phyloP scores from a whole-genome alignment of 2,329 filamentous ascomycete species.

The Apiospora arundinis region DNA sequence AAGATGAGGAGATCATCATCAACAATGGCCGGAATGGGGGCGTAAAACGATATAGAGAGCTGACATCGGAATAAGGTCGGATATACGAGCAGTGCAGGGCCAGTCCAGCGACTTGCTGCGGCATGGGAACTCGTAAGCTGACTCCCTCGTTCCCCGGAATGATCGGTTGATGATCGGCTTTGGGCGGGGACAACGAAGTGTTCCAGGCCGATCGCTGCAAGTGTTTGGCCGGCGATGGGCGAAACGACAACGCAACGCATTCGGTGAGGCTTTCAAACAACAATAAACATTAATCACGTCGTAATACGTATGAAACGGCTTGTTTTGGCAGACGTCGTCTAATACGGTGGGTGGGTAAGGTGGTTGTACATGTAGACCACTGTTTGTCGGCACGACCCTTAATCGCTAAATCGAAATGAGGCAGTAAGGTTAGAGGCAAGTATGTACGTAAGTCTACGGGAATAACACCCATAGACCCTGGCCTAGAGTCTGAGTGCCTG shows the following conservation, averaged over 20 bases:
- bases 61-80: background rate
- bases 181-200: background rate
- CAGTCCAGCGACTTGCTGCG: background rate
- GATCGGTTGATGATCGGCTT: background rate
- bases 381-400: background rate
- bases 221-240: background rate
- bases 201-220: background rate
- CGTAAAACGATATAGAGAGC: background rate
- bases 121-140: background rate
- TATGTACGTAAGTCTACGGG: background rate
- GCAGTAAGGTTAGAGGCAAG: too few species aligned
- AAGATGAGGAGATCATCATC: background rate
- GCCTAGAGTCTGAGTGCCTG: background rate
- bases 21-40: background rate
- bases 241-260: background rate
- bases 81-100: background rate
- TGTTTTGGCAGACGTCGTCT: constrained; percentile 1
- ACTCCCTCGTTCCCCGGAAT: background rate
- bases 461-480: background rate
- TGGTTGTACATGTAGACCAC: background rate
- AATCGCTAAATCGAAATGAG: background rate
- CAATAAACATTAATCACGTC: background rate
- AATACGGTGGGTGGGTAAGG: background rate
- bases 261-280: background rate
- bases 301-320: background rate